Evolutionary conservation across 805 yeast genomes (phyloP).

Genomic region (Wilhelminamyces savonicus): DNA sequence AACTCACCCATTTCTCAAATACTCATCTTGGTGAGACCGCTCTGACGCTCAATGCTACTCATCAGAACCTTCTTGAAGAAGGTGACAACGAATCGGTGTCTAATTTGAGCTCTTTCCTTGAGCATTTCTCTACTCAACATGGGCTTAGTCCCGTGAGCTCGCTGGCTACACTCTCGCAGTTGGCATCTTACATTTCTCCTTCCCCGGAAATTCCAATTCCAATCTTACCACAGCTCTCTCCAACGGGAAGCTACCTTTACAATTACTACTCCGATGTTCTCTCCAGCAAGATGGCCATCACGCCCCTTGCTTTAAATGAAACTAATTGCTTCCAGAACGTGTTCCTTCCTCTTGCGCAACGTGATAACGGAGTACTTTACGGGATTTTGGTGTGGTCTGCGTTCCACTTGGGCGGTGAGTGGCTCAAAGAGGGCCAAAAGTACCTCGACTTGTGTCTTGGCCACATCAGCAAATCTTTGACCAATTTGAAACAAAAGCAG

Average conservation of each 20-base stretch:
- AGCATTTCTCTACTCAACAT: too few species aligned
- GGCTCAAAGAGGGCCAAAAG: constrained; percentile 43
- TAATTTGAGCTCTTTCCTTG: too few species aligned
- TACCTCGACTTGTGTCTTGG: constrained; percentile 43
- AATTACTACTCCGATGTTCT: constrained; percentile 44
- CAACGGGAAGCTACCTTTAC: constrained; percentile 24
- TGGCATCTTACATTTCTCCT: too few species aligned
- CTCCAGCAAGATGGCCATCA: constrained; percentile 38
- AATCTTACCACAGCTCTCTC: too few species aligned
- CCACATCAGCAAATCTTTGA: constrained; percentile 24
- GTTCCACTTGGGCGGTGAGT: constrained; percentile 40
- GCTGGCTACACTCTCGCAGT: too few species aligned
- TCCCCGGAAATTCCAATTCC: too few species aligned
- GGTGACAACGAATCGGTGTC: too few species aligned
- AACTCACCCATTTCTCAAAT: constrained; percentile 13
- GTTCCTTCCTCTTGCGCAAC: constrained; percentile 50
- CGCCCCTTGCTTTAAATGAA: constrained; percentile 36
- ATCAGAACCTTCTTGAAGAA: too few species aligned
- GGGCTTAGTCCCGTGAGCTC: too few species aligned
- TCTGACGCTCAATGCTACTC: too few species aligned
- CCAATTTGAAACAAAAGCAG: constrained; percentile 18
- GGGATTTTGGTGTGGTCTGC: constrained; percentile 53
- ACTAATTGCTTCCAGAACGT: constrained; percentile 48
- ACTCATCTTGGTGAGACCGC: too few species aligned
- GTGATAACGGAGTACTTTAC: constrained; percentile 44